Evolutionary conservation across 2,329 filamentous ascomycete genomes (phyloP).

Genomic region (Cytospora paraplurivora): DNA sequence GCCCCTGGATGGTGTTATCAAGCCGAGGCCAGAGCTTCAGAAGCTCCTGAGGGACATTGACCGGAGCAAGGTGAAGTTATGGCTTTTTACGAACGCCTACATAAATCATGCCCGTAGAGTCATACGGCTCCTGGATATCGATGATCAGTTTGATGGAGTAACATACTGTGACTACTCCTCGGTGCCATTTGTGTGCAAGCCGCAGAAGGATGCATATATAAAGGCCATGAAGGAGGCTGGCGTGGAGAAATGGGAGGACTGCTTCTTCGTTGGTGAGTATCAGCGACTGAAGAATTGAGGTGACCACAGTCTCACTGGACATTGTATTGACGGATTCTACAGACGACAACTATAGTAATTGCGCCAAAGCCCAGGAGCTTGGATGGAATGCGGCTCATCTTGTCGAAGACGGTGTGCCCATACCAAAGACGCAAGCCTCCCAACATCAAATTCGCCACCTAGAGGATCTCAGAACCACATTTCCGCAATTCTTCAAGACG

Average conservation of each 20-base stretch:
- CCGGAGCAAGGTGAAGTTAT: constrained; percentile 77
- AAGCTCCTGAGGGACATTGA: constrained; percentile 81
- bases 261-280: constrained; percentile 86
- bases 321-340: neutral
- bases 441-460: constrained; percentile 76
- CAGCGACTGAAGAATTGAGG: fast-evolving
- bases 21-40: constrained; percentile 73
- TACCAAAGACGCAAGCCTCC: constrained; percentile 66
- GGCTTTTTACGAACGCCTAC: constrained; percentile 97
- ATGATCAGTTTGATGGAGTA: constrained; percentile 90
- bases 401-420: constrained; percentile 71
- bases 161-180: constrained; percentile 89
- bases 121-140: constrained; percentile 75
- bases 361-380: constrained; percentile 70
- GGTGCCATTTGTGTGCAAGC: constrained; percentile 82
- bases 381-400: constrained; percentile 89
- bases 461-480: constrained; percentile 72
- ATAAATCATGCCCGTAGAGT: constrained; percentile 84
- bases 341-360: constrained; percentile 91
- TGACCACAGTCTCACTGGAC: neutral
- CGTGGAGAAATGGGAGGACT: constrained; percentile 66
- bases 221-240: constrained; percentile 89
- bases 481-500: constrained; percentile 82
- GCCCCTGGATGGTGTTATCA: constrained; percentile 81
- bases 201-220: constrained; percentile 76